A percentile compares a stretch with the other conserved stretches of the same genome.
These are phyloP conservation scores for Brassica cretica DNA, from an alignment of 345 rosid species.

Conservation along the genomic window DNA sequence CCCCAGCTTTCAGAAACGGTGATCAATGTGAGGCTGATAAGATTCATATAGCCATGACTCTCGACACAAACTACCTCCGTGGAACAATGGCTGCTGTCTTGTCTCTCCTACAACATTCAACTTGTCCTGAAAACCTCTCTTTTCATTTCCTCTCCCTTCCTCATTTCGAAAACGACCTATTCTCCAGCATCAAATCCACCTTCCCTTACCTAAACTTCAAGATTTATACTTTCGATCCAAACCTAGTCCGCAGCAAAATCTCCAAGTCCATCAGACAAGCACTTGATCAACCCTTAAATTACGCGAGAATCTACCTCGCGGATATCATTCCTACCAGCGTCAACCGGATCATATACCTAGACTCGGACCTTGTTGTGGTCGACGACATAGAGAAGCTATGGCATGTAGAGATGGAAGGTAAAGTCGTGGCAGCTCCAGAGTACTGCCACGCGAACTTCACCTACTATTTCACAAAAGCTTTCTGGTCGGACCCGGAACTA, in stretches of 20 bases:
- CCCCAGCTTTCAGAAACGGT: slow-evolving; percentile 58
- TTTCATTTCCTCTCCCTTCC: slow-evolving; percentile 63
- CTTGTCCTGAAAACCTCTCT: slow-evolving; percentile 59
- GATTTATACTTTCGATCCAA: slow-evolving; percentile 54
- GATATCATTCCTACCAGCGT: slow-evolving; percentile 53
- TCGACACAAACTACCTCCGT: slow-evolving; percentile 65
- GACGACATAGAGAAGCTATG: slow-evolving; percentile 60
- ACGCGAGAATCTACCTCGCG: slow-evolving; percentile 64
- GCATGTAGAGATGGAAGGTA: slow-evolving; percentile 53
- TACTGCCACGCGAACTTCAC: slow-evolving; percentile 67
- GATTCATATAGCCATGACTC: slow-evolving; percentile 65
- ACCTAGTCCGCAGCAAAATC: slow-evolving; percentile 55
- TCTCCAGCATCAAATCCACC: slow-evolving; percentile 50
- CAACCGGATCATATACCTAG: slow-evolving; percentile 52
- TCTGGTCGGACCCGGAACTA: slow-evolving; percentile 53
- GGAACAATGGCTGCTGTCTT: slow-evolving; percentile 74
- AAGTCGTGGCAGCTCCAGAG: slow-evolving; percentile 65
- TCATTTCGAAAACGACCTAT: slow-evolving; percentile 46
- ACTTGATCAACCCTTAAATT: slow-evolving; percentile 62
- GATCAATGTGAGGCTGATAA: slow-evolving; percentile 43
- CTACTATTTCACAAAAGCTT: slow-evolving; percentile 48
- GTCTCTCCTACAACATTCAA: slow-evolving; percentile 58
- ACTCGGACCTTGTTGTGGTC: slow-evolving; percentile 65
- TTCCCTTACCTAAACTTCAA: slow-evolving; percentile 61
- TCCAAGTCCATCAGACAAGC: slow-evolving; percentile 63